These are phyloP conservation scores for Verticillium longisporum DNA, from an alignment of 2,329 filamentous ascomycete genomes.

Conservation along the genomic window DNA sequence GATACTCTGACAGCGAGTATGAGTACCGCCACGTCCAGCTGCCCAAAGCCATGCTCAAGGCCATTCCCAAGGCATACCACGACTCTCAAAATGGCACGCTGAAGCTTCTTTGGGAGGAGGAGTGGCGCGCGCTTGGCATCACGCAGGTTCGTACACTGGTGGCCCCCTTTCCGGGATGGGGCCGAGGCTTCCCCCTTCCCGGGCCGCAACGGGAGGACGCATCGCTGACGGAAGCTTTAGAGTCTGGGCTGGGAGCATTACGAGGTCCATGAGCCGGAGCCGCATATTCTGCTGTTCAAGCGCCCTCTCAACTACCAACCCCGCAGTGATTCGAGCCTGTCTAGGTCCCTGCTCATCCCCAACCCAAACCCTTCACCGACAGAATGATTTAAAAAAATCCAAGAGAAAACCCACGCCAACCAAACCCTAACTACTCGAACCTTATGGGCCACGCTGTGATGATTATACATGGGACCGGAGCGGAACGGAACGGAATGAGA, in stretches of 20 bases:
- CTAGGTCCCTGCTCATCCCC: constrained; percentile 1
- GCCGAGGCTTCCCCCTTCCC: neutral
- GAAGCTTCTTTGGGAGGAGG: constrained; percentile 96
- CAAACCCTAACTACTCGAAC: neutral
- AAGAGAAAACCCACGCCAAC: neutral
- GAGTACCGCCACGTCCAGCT: constrained; percentile 98
- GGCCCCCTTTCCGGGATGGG: neutral
- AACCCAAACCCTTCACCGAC: neutral
- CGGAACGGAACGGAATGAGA: neutral
- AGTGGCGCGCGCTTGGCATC: constrained; percentile 95
- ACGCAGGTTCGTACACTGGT: constrained; percentile 64
- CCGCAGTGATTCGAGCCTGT: constrained; percentile 39
- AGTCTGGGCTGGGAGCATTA: constrained; percentile 99
- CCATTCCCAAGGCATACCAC: constrained; percentile 91
- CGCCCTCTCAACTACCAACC: constrained; percentile 81
- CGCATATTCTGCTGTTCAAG: constrained; percentile 98
- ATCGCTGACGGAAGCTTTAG: constrained; percentile 36
- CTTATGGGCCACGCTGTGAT: neutral
- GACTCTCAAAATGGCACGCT: constrained; percentile 83
- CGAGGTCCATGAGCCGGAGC: constrained; percentile 97
- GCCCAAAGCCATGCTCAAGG: constrained; percentile 96
- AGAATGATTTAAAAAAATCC: neutral
- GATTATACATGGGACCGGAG: neutral
- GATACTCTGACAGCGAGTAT: constrained; percentile 87
- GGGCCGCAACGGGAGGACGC: neutral